Evolutionary conservation across 1,284 basidiomycete genomes (phyloP).

Genomic region (Austroboletus novae-zelandiae): DNA sequence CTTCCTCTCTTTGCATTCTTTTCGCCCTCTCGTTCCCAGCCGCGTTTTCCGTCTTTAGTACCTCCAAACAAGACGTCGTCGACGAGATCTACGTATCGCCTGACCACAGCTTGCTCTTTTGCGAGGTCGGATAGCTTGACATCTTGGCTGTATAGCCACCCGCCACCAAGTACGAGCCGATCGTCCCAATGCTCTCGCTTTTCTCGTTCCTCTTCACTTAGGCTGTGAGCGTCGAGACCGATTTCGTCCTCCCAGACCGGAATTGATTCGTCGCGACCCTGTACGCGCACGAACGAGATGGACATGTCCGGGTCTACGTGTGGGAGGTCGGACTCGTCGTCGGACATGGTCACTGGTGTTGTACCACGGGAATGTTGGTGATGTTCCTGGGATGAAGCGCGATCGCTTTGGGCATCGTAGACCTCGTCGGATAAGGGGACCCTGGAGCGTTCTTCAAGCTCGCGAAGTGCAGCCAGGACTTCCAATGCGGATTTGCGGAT

Average conservation of each 20-base stretch:
- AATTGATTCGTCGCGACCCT: constrained; percentile 60
- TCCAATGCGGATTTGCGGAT: constrained; percentile 75
- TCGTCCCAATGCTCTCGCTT: constrained; percentile 77
- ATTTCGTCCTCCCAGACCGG: constrained; percentile 78
- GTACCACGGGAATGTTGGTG: constrained; percentile 41
- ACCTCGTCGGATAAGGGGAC: constrained; percentile 69
- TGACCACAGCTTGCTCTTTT: constrained; percentile 57
- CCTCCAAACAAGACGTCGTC: constrained; percentile 72
- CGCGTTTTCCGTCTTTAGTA: constrained; percentile 45
- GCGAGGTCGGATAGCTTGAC: constrained; percentile 51
- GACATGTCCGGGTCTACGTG: constrained; percentile 53
- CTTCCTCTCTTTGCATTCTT: constrained; percentile 39
- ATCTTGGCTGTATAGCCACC: constrained; percentile 76
- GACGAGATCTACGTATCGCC: constrained; percentile 66
- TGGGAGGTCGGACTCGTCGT: constrained; percentile 40
- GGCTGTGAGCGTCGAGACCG: constrained; percentile 37
- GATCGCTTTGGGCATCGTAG: constrained; percentile 73
- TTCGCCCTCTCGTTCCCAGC: constrained; percentile 54
- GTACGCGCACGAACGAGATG: constrained; percentile 66
- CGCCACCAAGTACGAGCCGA: constrained; percentile 68
- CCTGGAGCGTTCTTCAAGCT: constrained; percentile 64
- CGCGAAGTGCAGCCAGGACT: constrained; percentile 69
- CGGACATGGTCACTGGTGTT: constrained; percentile 44
- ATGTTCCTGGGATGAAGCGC: constrained; percentile 41
- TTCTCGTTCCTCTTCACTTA: constrained; percentile 47